Conservation (phyloP, 2,329 filamentous ascomycete genomes). For the Aureobasidium sp. region DNA sequence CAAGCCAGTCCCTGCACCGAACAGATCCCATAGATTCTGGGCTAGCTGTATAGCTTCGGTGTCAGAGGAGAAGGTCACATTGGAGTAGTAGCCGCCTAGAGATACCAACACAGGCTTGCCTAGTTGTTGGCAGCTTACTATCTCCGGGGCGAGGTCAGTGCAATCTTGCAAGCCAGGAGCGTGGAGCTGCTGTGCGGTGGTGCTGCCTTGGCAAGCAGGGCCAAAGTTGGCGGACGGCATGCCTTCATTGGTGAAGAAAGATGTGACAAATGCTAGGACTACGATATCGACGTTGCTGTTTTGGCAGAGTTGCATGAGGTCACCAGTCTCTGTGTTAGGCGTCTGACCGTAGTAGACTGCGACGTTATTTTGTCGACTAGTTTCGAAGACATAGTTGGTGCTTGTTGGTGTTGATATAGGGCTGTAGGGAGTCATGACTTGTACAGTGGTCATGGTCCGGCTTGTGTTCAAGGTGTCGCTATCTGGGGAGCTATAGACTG, state of each 20-base stretch:
- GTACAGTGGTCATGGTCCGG: not conserved
- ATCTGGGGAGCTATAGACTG: not conserved
- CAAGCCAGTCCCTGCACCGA: conserved; percentile 26
- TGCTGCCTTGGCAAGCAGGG: conserved; percentile 30
- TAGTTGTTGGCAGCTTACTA: conserved; percentile 31
- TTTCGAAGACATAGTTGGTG: conserved; percentile 24
- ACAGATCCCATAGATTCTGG: conserved; percentile 30
- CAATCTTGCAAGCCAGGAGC: conserved; percentile 35
- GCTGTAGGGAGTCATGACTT: not conserved
- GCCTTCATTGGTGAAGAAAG: conserved; percentile 28
- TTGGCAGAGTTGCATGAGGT: conserved; percentile 28
- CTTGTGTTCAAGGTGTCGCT: not conserved
- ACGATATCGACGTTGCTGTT: conserved; percentile 32
- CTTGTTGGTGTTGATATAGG: not conserved
- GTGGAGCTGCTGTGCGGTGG: conserved; percentile 26
- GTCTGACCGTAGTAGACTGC: conserved; percentile 31
- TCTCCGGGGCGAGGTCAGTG: conserved; percentile 30
- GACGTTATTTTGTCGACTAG: conserved; percentile 24
- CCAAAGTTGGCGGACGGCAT: conserved; percentile 31
- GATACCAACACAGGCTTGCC: conserved; percentile 37
- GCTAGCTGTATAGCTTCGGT: conserved; percentile 28
- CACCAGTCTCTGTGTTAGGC: conserved; percentile 22
- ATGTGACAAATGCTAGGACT: conserved; percentile 30
- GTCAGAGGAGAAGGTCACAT: conserved; percentile 25
- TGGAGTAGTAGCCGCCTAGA: conserved; percentile 28